phyloP scores from a whole-genome alignment of 2,329 filamentous ascomycete species.

The Dothideomycetes sp. region DNA sequence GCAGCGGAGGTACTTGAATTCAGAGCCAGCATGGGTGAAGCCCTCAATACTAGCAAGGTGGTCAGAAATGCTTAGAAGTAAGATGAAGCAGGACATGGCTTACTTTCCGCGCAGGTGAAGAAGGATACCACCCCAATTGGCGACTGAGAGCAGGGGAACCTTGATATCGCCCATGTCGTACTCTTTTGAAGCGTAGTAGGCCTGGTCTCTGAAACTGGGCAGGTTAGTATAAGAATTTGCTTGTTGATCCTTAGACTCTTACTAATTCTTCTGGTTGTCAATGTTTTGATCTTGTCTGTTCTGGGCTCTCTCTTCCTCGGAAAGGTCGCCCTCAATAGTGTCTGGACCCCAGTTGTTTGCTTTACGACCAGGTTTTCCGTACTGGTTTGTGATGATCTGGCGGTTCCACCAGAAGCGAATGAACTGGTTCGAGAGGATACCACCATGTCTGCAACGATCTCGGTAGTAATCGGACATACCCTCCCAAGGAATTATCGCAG shows the following conservation, averaged over 20 bases:
- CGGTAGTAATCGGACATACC: constrained; percentile 49
- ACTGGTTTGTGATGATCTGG: constrained; percentile 60
- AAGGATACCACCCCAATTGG: constrained; percentile 61
- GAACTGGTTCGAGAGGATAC: constrained; percentile 28
- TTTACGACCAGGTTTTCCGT: constrained; percentile 41
- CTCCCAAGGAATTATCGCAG: constrained; percentile 47
- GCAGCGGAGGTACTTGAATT: constrained; percentile 58
- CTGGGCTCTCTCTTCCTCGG: constrained; percentile 39
- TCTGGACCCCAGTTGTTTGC: constrained; percentile 43
- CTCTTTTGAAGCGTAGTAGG: constrained; percentile 55
- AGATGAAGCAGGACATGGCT: too few relatives aligned
- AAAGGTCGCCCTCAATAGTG: constrained; percentile 51
- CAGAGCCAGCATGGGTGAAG: constrained; percentile 51
- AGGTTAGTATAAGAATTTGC: constrained; percentile 13
- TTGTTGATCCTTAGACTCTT: constrained; percentile 30
- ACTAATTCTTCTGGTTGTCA: constrained; percentile 32
- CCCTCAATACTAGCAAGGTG: too few relatives aligned
- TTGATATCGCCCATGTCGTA: constrained; percentile 56
- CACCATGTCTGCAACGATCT: constrained; percentile 33
- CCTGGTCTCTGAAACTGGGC: constrained; percentile 47
- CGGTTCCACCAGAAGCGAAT: constrained; percentile 60
- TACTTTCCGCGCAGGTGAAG: constrained; percentile 62
- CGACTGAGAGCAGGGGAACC: constrained; percentile 56
- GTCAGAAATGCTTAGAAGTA: too few relatives aligned
- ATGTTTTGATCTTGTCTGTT: constrained; percentile 33